These are phyloP conservation scores for Helichrysum umbraculigerum DNA, from an alignment of 129 eudicot species.

Conservation along the genomic window DNA sequence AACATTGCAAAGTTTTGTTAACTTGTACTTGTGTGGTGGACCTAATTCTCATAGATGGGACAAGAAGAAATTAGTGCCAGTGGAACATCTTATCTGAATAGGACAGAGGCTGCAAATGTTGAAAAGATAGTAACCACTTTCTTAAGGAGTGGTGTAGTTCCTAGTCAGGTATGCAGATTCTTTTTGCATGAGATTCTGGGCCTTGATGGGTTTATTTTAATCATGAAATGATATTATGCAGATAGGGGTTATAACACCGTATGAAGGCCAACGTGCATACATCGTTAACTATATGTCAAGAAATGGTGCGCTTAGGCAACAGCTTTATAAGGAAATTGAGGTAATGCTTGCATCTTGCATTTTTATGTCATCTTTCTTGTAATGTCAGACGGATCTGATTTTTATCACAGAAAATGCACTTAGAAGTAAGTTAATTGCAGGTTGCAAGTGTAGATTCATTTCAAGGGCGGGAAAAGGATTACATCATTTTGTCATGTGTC, in stretches of 20 bases:
- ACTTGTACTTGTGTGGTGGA: background rate
- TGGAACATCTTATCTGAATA: constrained; percentile 88
- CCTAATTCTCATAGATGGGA: constrained; percentile 66
- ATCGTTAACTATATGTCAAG: constrained; percentile 93
- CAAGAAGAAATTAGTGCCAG: constrained; percentile 99
- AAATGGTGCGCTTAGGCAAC: constrained; percentile 93
- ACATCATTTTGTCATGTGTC: constrained; percentile 91
- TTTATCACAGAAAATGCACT: constrained; percentile 14
- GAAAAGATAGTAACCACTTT: constrained; percentile 92
- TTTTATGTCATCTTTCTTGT: background rate
- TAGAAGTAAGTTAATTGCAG: constrained; percentile 32
- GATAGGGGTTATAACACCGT: constrained; percentile 98
- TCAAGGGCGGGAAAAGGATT: constrained; percentile 95
- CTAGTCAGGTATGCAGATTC: constrained; percentile 63
- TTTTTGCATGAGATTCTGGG: background rate
- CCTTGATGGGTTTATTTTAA: background rate
- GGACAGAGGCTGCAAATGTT: constrained; percentile 96
- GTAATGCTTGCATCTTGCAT: constrained; percentile 25
- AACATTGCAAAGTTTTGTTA: constrained; percentile 7
- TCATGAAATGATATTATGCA: constrained; percentile 20
- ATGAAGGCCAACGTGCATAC: constrained; percentile 95
- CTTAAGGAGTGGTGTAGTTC: constrained; percentile 91
- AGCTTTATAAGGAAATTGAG: constrained; percentile 97
- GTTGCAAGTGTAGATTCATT: constrained; percentile 99
- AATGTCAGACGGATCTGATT: background rate